These are phyloP conservation scores for Xylaria flabelliformis DNA, from an alignment of 495 filamentous ascomycete genomes.

Conservation along the genomic window DNA sequence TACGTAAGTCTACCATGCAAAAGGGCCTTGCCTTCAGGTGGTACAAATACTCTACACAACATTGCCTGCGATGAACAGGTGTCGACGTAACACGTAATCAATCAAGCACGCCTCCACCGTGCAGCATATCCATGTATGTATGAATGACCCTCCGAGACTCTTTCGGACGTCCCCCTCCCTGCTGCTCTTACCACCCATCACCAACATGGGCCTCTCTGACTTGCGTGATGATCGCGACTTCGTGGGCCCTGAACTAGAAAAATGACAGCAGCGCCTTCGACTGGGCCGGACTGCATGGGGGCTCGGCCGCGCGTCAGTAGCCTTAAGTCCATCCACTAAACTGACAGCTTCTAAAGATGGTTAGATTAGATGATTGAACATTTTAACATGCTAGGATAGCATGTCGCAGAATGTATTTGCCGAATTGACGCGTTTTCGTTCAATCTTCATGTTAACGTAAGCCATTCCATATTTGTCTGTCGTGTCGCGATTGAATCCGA, in stretches of 20 bases:
- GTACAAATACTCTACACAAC: background rate
- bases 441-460: constrained; percentile 3
- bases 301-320: constrained; percentile 2
- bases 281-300: background rate
- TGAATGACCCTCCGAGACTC: background rate
- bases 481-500: background rate
- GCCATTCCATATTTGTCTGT: constrained; percentile 10
- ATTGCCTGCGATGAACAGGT: background rate
- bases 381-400: background rate
- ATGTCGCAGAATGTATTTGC: background rate
- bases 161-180: background rate
- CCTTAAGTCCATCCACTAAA: background rate
- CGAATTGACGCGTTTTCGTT: background rate
- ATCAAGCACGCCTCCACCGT: background rate
- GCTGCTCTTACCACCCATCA: background rate
- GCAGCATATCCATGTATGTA: constrained; percentile 4
- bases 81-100: constrained; percentile 11
- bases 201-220: background rate
- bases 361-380: background rate
- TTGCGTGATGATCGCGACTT: background rate
- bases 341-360: background rate
- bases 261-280: background rate
- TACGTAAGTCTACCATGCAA: background rate
- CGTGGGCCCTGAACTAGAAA: background rate
- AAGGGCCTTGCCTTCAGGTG: too few species aligned